Base-by-base conservation (phyloP, 345 rosid species). In the Leavenworthia alabamica region DNA sequence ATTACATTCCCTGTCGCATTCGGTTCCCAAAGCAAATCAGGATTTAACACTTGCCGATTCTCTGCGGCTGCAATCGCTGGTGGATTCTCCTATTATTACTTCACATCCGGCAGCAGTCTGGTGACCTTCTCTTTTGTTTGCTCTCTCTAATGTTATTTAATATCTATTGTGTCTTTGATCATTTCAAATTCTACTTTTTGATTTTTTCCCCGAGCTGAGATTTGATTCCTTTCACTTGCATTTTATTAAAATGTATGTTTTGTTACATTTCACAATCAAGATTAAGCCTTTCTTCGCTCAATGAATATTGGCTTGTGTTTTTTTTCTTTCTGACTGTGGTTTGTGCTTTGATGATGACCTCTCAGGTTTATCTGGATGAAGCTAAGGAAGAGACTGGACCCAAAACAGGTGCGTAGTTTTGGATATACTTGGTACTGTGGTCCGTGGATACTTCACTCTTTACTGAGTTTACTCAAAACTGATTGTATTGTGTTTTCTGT, bases 21-120 rank as follows among this genome's bases (percentile, higher is more conserved):
- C 20, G 56, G 83, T 56, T 75, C 77, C 53, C 86, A 78, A 45
- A 12, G 59, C 36, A 73, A 71, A 49, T 77, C 82, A 35, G 64
- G 58, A 66, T 77, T 45, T 61, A 17, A 53, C 45, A 75, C 79
- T 39, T 77, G 67, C 61, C 86, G 88, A 35, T 52, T 82, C 61
- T 81, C 90, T 10, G 53, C 80, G 17, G 84, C 87, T 8, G 92
- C 90, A 4, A 72, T 85, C 71, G 93, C 93, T 66, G 96, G 86
- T 8, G 98, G 98, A 69, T 62, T 86, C 75, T 82, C 95, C 19
- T 83, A 68, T 57, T 71, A 78, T 66, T 88, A 76, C 81, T 70
- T 61, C 70, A 59, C 64, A 24, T 74, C 88, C 64, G 83, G 83
- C 7, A 78, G 81, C 23, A 75, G 79, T 67, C 57, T 84, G 87